These are phyloP conservation scores for Xylaria multiplex DNA, from an alignment of 2,329 filamentous ascomycete species.

Conservation along the genomic window DNA sequence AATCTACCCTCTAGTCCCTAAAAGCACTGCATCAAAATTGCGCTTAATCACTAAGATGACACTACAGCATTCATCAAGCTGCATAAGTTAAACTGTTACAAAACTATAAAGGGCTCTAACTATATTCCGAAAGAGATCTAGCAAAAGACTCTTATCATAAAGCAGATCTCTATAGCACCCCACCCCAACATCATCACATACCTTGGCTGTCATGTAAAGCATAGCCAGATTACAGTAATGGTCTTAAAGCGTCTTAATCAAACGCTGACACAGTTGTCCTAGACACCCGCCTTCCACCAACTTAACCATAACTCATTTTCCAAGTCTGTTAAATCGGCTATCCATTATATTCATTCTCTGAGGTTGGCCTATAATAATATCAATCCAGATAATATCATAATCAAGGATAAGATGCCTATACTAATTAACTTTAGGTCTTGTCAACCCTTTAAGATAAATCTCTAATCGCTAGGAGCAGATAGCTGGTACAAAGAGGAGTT, in stretches of 20 bases:
- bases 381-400: constrained; percentile 44
- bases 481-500: constrained; percentile 27
- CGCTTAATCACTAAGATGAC: constrained; percentile 23
- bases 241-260: constrained; percentile 24
- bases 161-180: constrained; percentile 22
- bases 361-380: constrained; percentile 47
- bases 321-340: constrained; percentile 40
- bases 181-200: constrained; percentile 32
- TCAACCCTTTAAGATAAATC: constrained; percentile 17
- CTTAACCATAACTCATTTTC: constrained; percentile 24
- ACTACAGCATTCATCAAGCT: constrained; percentile 24
- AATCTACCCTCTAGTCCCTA: constrained; percentile 26
- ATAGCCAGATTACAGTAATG: constrained; percentile 27
- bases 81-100: constrained; percentile 19
- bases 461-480: constrained; percentile 25
- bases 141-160: constrained; percentile 26
- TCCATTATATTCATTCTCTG: constrained; percentile 41
- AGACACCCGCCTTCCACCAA: constrained; percentile 12
- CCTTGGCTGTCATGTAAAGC: constrained; percentile 26
- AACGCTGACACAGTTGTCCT: constrained; percentile 25
- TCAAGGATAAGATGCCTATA: constrained; percentile 40
- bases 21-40: constrained; percentile 13
- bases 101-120: constrained; percentile 20
- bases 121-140: constrained; percentile 23
- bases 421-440: constrained; percentile 44